Evolutionary conservation across 1,139 yeast genomes (phyloP).

Genomic region (Suhomyces guaymorum): DNA sequence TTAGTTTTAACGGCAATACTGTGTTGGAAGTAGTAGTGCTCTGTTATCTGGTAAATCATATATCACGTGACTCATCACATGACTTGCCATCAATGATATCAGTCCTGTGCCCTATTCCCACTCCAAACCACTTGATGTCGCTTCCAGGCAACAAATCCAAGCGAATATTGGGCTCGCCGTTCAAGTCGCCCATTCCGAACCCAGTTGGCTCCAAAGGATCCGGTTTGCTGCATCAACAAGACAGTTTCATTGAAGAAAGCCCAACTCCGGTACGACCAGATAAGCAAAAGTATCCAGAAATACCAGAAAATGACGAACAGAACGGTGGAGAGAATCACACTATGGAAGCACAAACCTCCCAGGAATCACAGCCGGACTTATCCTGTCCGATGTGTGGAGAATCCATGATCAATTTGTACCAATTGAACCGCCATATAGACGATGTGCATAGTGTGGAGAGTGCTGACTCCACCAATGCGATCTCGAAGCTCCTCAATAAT

Average conservation of each 20-base stretch:
- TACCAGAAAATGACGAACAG: too few species aligned
- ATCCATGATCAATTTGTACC: constrained; percentile 54
- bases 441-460: constrained; percentile 47
- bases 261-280: constrained; percentile 13
- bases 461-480: constrained; percentile 8
- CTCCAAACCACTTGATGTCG: constrained; percentile 3
- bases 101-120: background rate
- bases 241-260: constrained; percentile 6
- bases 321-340: too few species aligned
- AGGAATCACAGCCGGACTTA: too few species aligned
- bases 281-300: too few species aligned
- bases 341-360: too few species aligned
- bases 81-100: background rate
- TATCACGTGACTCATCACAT: background rate
- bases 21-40: too few species aligned
- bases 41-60: background rate
- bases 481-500: constrained; percentile 17
- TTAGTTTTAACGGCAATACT: too few species aligned
- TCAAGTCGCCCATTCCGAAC: constrained; percentile 22
- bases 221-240: constrained; percentile 1
- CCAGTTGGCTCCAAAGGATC: constrained; percentile 4
- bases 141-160: constrained; percentile 9
- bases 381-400: constrained; percentile 74
- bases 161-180: constrained; percentile 27
- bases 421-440: constrained; percentile 72